These are phyloP conservation scores for Russula lepida DNA, from an alignment of 768 basidiomycete genomes.

Conservation along the genomic window DNA sequence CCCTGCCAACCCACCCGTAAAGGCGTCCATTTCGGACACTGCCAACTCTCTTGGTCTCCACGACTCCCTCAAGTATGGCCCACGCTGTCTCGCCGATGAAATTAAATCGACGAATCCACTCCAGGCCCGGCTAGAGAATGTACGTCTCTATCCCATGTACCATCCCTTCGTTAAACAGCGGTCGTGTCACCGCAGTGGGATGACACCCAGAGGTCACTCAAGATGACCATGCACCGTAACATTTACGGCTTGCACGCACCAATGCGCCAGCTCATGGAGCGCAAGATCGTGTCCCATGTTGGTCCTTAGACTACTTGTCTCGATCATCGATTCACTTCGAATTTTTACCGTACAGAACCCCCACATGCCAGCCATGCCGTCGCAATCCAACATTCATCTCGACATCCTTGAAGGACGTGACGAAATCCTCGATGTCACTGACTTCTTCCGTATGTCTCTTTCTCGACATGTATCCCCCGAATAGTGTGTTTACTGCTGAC, in stretches of 20 bases:
- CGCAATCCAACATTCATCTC: slow-evolving; percentile 72
- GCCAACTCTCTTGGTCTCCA: slow-evolving; percentile 76
- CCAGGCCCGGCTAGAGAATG: slow-evolving; percentile 68
- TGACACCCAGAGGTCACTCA: slow-evolving; percentile 80
- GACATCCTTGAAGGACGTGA: slow-evolving; percentile 94
- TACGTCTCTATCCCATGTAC: slow-evolving; percentile 30
- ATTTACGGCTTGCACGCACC: slow-evolving; percentile 84
- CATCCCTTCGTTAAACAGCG: neutral
- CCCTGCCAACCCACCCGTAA: slow-evolving; percentile 45
- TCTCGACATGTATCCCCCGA: neutral
- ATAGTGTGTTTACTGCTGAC: neutral
- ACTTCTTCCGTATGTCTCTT: slow-evolving; percentile 63
- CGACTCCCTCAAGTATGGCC: slow-evolving; percentile 81
- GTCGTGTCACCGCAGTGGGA: slow-evolving; percentile 61
- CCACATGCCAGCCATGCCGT: slow-evolving; percentile 54
- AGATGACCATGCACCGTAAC: slow-evolving; percentile 77
- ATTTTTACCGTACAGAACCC: slow-evolving; percentile 39
- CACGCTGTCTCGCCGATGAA: slow-evolving; percentile 71
- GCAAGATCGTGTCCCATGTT: slow-evolving; percentile 74
- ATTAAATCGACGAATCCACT: slow-evolving; percentile 52
- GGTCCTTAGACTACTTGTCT: slow-evolving; percentile 25
- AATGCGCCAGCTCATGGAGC: slow-evolving; percentile 87
- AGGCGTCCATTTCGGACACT: slow-evolving; percentile 59
- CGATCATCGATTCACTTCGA: neutral
- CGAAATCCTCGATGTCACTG: slow-evolving; percentile 66